Percentiles rank a stretch among this genome's conserved stretches.
Evolutionary conservation across 148 eudicot species (phyloP).

Genomic region (Nyssa sinensis): DNA sequence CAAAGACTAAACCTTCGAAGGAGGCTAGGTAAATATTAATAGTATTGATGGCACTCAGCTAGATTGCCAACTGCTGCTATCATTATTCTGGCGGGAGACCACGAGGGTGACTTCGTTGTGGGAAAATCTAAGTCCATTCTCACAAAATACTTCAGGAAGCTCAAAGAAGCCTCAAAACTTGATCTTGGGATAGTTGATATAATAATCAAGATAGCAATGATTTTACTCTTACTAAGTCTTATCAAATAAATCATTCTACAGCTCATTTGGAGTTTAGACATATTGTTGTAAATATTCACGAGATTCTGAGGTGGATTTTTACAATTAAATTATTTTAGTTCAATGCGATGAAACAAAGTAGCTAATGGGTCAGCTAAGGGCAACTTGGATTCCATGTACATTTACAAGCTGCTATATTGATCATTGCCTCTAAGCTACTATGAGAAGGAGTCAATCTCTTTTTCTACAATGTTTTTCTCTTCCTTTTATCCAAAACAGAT

Average conservation of each 20-base stretch:
- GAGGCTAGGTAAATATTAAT: too few species aligned
- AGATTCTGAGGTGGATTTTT: background rate
- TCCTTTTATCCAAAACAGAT: background rate
- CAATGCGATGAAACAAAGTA: background rate
- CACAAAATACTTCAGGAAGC: background rate
- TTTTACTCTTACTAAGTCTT: background rate
- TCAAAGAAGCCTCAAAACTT: background rate
- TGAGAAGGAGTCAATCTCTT: too few species aligned
- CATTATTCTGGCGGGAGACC: background rate
- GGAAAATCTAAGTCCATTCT: background rate
- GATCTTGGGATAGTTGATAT: background rate
- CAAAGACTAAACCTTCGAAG: background rate
- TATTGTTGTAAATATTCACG: background rate
- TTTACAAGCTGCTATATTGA: too few species aligned
- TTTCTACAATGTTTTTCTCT: too few species aligned
- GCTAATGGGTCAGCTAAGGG: background rate
- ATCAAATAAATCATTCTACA: background rate
- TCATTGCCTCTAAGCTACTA: too few species aligned
- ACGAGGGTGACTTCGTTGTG: background rate
- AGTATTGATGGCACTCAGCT: background rate
- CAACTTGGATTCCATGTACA: background rate
- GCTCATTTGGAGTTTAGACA: background rate
- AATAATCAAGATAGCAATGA: background rate
- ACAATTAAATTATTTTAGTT: background rate
- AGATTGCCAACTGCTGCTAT: background rate